Conservation (phyloP, 2,329 filamentous ascomycete species). For the Ophiostoma himal-ulmi region DNA sequence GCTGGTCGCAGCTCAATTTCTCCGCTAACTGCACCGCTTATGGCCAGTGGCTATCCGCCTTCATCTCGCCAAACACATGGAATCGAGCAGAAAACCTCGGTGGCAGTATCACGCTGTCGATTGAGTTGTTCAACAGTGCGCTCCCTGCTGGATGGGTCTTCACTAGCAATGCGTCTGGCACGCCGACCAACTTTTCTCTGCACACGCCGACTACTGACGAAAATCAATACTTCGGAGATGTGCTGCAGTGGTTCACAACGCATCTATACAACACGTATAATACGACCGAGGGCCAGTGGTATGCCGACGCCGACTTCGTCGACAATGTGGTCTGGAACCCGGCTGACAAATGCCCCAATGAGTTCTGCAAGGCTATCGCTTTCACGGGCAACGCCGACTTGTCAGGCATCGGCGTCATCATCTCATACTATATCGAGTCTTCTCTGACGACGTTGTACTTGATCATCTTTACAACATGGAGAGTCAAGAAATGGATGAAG, state of each 20-base stretch:
- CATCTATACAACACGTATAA: slow-evolving; percentile 17
- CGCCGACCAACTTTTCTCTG: not conserved
- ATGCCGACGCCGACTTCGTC: slow-evolving; percentile 19
- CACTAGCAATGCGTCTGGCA: not conserved
- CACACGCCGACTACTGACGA: not conserved
- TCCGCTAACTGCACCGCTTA: slow-evolving; percentile 25
- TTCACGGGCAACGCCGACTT: slow-evolving; percentile 27
- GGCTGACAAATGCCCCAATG: slow-evolving; percentile 15
- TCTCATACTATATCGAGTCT: slow-evolving; percentile 26
- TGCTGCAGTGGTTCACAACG: slow-evolving; percentile 20
- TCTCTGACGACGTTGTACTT: slow-evolving; percentile 11
- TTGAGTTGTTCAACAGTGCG: not conserved
- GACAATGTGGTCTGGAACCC: slow-evolving; percentile 21
- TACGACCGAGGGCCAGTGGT: slow-evolving; percentile 10
- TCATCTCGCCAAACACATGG: slow-evolving; percentile 1
- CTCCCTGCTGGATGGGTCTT: not conserved
- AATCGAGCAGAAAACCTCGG: not conserved
- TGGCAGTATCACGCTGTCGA: not conserved
- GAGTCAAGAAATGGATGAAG: not conserved
- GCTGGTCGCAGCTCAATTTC: slow-evolving; percentile 25
- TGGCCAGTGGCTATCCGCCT: slow-evolving; percentile 25
- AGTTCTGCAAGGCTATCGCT: slow-evolving; percentile 27
- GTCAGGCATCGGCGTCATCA: slow-evolving; percentile 26
- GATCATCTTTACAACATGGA: not conserved
- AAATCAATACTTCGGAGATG: not conserved